These are phyloP conservation scores for Mollisia scopiformis DNA, from an alignment of 2,329 filamentous ascomycete species.

Conservation along the genomic window DNA sequence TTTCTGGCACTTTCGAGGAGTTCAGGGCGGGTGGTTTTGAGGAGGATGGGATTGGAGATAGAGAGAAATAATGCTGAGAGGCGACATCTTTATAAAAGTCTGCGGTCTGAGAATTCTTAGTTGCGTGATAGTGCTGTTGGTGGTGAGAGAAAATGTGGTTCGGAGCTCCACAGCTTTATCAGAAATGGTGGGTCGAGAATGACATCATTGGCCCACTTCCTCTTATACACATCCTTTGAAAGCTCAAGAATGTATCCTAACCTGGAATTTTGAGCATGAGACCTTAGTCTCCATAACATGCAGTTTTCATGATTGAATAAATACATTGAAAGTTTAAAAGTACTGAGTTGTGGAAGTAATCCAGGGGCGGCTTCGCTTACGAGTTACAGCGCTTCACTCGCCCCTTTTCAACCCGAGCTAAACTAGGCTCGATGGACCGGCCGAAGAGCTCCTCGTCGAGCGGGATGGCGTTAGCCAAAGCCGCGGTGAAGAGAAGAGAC, in stretches of 20 bases:
- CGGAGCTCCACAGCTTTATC: background rate
- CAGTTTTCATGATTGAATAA: background rate
- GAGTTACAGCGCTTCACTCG: background rate
- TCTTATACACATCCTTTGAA: background rate
- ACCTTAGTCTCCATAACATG: background rate
- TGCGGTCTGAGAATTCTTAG: background rate
- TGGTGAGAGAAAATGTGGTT: background rate
- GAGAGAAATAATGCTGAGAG: background rate
- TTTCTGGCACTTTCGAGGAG: background rate
- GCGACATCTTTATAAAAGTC: background rate
- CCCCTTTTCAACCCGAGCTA: background rate
- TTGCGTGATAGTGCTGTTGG: constrained; percentile 1
- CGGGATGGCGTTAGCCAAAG: background rate
- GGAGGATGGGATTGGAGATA: background rate
- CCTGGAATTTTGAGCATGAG: background rate
- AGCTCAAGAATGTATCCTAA: background rate
- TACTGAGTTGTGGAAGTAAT: background rate
- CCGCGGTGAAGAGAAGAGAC: background rate
- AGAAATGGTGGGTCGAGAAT: background rate
- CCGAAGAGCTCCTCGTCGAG: background rate
- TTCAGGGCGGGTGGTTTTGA: background rate
- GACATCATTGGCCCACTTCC: background rate
- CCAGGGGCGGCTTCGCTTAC: background rate
- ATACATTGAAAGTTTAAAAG: background rate
- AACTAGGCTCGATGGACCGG: background rate